Evolutionary conservation across 2,329 filamentous ascomycete species (phyloP).

Genomic region (Curvularia sp.): DNA sequence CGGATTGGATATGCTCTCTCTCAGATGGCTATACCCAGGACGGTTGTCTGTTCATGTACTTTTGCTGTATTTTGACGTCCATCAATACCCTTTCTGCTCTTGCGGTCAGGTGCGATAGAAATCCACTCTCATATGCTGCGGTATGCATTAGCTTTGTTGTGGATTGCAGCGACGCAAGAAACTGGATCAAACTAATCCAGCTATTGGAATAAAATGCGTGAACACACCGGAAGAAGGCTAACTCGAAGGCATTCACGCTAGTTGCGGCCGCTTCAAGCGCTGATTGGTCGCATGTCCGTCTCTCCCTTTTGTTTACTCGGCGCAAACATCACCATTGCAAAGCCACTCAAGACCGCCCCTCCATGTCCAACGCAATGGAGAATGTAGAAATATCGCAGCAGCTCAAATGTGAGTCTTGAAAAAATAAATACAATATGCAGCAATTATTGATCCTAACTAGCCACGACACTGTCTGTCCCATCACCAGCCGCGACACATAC

Average conservation of each 20-base stretch:
- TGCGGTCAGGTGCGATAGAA: slow-evolving; percentile 28
- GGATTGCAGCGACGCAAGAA: neutral
- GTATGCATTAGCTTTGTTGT: neutral
- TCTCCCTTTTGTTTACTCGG: slow-evolving; percentile 38
- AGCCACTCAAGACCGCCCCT: slow-evolving; percentile 10
- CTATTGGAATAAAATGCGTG: neutral
- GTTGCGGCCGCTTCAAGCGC: slow-evolving; percentile 18
- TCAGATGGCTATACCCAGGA: slow-evolving; percentile 28
- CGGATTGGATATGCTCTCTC: slow-evolving; percentile 20
- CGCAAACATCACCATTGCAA: slow-evolving; percentile 28
- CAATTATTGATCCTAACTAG: slow-evolving; percentile 27
- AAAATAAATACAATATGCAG: neutral
- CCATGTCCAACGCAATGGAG: slow-evolving; percentile 31
- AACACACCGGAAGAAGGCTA: neutral
- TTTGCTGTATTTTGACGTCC: slow-evolving; percentile 24
- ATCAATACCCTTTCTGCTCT: slow-evolving; percentile 47
- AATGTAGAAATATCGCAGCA: slow-evolving; percentile 39
- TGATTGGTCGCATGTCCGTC: slow-evolving; percentile 29
- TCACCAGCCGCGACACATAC: slow-evolving; percentile 51
- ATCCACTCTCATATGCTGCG: slow-evolving; percentile 3
- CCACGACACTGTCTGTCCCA: slow-evolving; percentile 44
- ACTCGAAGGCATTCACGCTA: slow-evolving; percentile 8
- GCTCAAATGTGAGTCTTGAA: slow-evolving; percentile 37
- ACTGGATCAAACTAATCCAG: neutral
- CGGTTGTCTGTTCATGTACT: slow-evolving; percentile 11